phyloP scores from a whole-genome alignment of 441 rosid genomes.

The Pelargonium fulgidum region DNA sequence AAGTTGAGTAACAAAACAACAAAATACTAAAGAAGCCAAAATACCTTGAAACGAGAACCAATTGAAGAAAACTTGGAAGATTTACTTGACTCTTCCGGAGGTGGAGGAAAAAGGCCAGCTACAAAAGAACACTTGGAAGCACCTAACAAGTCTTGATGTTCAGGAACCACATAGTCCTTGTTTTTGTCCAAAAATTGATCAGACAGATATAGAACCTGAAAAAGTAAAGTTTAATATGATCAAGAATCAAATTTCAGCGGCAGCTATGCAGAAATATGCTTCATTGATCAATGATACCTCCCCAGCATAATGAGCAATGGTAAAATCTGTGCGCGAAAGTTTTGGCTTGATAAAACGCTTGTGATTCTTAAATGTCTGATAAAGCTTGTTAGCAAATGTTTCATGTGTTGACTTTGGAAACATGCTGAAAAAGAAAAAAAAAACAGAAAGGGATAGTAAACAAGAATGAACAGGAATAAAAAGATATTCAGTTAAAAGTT shows the following conservation, averaged over 20 bases:
- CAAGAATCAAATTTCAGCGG: constrained; percentile 13
- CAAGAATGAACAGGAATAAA: constrained; percentile 14
- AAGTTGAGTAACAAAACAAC: neutral
- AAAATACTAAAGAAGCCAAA: constrained; percentile 16
- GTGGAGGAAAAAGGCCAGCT: constrained; percentile 84
- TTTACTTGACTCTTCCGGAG: constrained; percentile 81
- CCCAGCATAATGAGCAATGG: constrained; percentile 92
- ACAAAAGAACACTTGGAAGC: constrained; percentile 82
- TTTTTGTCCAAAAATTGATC: constrained; percentile 95
- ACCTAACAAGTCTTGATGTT: constrained; percentile 82
- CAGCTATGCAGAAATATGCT: neutral
- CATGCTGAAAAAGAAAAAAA: constrained; percentile 60
- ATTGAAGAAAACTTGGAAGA: constrained; percentile 96
- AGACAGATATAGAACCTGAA: constrained; percentile 87
- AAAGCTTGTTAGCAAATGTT: constrained; percentile 88
- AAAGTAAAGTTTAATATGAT: constrained; percentile 10
- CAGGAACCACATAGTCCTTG: constrained; percentile 96
- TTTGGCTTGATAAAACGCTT: constrained; percentile 95
- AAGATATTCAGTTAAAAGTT: constrained; percentile 12
- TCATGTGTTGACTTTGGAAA: constrained; percentile 99
- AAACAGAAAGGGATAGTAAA: constrained; percentile 13
- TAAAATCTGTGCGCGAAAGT: constrained; percentile 89
- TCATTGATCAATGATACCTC: constrained; percentile 44
- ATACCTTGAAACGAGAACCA: constrained; percentile 95
- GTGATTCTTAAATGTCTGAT: constrained; percentile 82